Conservation (phyloP, 345 rosid species). For the Laguncularia racemosa region DNA sequence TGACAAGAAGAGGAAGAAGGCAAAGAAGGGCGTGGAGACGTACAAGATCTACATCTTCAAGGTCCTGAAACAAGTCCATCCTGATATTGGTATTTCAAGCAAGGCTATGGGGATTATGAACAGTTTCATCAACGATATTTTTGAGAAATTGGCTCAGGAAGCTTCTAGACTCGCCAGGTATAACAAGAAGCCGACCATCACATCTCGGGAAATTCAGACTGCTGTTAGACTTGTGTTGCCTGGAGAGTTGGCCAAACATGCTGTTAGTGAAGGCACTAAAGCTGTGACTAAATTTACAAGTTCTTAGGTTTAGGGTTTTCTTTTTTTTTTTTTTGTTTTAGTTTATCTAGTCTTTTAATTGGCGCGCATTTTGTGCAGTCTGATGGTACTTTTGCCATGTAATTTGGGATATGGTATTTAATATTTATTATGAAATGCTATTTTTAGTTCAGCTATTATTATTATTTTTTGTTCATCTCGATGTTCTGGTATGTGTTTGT, state of each 20-base stretch:
- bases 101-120: slow-evolving; percentile 27
- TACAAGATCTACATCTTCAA: slow-evolving; percentile 29
- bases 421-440: no score
- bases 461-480: no score
- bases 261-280: slow-evolving; percentile 25
- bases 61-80: slow-evolving; percentile 24
- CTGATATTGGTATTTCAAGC: slow-evolving; percentile 22
- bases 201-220: slow-evolving; percentile 25
- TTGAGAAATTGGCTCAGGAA: slow-evolving; percentile 21
- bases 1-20: slow-evolving; percentile 23
- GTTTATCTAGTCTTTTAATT: background rate
- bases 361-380: background rate
- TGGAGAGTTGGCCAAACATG: slow-evolving; percentile 25
- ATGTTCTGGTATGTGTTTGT: no score
- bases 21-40: slow-evolving; percentile 21
- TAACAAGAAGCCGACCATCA: slow-evolving; percentile 24
- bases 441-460: no score
- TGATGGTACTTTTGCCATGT: background rate
- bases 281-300: slow-evolving; percentile 23
- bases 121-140: slow-evolving; percentile 20
- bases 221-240: slow-evolving; percentile 20
- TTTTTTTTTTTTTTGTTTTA: background rate
- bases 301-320: slow-evolving; percentile 4
- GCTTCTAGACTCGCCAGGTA: slow-evolving; percentile 19
- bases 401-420: no score